These are phyloP conservation scores for Biscogniauxia sp. DNA, from an alignment of 2,329 filamentous ascomycete genomes.

Conservation along the genomic window DNA sequence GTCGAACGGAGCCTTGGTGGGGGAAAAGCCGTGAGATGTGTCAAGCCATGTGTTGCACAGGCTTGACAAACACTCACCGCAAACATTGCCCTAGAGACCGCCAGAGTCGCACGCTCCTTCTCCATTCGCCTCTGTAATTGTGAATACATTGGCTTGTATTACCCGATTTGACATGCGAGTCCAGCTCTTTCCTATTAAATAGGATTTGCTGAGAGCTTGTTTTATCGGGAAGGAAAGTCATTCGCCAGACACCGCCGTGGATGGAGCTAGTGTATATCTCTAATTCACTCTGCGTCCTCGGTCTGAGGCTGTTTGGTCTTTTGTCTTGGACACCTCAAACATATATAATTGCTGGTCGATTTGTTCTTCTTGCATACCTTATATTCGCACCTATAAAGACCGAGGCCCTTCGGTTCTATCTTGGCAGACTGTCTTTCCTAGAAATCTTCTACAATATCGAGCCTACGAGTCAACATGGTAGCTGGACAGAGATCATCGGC, in stretches of 20 bases:
- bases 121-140: too few species aligned
- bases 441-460: not conserved
- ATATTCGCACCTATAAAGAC: not conserved
- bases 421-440: constrained; percentile 2
- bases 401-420: not conserved
- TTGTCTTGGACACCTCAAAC: not conserved
- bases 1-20: not conserved
- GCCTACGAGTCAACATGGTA: constrained; percentile 9
- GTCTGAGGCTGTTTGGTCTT: not conserved
- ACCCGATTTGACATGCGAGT: too few species aligned
- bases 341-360: not conserved
- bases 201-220: too few species aligned
- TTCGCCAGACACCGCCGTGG: too few species aligned
- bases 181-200: too few species aligned
- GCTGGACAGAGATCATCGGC: constrained; percentile 8
- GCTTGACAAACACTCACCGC: not conserved
- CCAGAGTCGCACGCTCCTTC: too few species aligned
- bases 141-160: too few species aligned
- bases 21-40: not conserved
- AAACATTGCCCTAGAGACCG: not conserved
- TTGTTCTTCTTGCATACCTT: not conserved
- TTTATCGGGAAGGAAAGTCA: too few species aligned
- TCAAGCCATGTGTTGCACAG: not conserved
- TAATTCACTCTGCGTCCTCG: not conserved
- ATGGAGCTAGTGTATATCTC: not conserved